Evolutionary conservation across 2,329 filamentous ascomycete genomes (phyloP), one percentile per base, ranked within the genome.

Genomic region (Epicoccum nigrum): DNA sequence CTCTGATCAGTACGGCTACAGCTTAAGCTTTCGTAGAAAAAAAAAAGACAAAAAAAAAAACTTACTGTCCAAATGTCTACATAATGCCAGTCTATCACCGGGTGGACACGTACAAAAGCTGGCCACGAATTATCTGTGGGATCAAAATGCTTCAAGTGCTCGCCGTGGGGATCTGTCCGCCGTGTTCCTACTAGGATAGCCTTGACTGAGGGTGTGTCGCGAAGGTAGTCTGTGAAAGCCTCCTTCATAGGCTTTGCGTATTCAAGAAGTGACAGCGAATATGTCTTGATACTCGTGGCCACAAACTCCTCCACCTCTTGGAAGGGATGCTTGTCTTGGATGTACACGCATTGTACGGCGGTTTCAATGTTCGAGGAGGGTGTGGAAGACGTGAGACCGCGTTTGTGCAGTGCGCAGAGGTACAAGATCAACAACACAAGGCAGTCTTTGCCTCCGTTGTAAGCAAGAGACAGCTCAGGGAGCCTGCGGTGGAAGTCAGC

Each of bases 391-490:
- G 62, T 59, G 16, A 70, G 64, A 44, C 63, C 63, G 34, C 70
- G 67, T 28, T 63, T 65, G 62, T 80, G 76, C 1, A 86, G 73
- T 16, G 79, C 79, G 55, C 88, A 86, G 60, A 97, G 86, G 68
- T 96, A 90, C 59, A 97, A 80, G 66, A 97, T 83, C 6, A 97
- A 81, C 15, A 97, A 85, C 45, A 97, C 92, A 15, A 97, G 87
- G 67, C 93, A 97, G 80, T 97, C 94, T 74, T 99, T 99, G 55
- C 94, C 94, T 69, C 94, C 94, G 66, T 99, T 99, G 77, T 97
- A 99, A 49, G 93, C 96, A 58, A 97, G 81, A 4, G 92, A 91
- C 54, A 97, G 82, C 69, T 95, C 83, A 51, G 87, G 81, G 56
- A 88, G 83, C 51, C 90, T 94, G 64, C 54, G 35, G 45, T 27